Evolutionary conservation across 768 basidiomycete genomes (phyloP).

Genomic region (Termitomyces sp.): DNA sequence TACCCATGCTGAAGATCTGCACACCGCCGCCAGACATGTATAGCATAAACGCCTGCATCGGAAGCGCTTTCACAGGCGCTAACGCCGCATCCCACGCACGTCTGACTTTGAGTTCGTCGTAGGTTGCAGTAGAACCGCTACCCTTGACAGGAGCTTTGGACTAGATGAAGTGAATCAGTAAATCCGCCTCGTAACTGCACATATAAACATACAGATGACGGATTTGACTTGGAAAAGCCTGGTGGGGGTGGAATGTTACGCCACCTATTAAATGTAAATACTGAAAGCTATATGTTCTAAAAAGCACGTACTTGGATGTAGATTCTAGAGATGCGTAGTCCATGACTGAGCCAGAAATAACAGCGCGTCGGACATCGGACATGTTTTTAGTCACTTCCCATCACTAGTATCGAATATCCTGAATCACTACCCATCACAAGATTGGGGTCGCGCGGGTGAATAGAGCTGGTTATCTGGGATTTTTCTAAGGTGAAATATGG

Average conservation of each 20-base stretch:
- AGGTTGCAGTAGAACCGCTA: slow-evolving; percentile 32
- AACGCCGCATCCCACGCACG: slow-evolving; percentile 86
- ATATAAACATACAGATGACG: slow-evolving; percentile 25
- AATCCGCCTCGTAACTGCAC: not conserved
- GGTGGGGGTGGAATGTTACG: slow-evolving; percentile 59
- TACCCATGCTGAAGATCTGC: slow-evolving; percentile 96
- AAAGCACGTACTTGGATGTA: slow-evolving; percentile 26
- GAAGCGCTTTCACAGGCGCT: slow-evolving; percentile 81
- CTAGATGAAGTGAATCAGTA: slow-evolving; percentile 22
- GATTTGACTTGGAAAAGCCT: slow-evolving; percentile 49
- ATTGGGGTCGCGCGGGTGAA: not conserved
- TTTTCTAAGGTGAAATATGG: slow-evolving; percentile 8
- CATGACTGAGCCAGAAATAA: slow-evolving; percentile 12
- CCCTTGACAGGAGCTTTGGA: slow-evolving; percentile 33
- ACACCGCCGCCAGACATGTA: slow-evolving; percentile 98
- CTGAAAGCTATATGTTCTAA: not conserved
- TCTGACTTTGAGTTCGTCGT: slow-evolving; percentile 65
- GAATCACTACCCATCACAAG: not conserved
- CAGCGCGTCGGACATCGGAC: slow-evolving; percentile 8
- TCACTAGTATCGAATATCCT: no score
- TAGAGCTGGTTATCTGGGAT: not conserved
- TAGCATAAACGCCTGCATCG: slow-evolving; percentile 98
- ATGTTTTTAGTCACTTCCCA: not conserved
- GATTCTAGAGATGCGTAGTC: slow-evolving; percentile 37
- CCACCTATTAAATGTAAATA: slow-evolving; percentile 36